Evolutionary conservation across 352 stramenopile species (phyloP).

Genomic region (Discostella stelligera): DNA sequence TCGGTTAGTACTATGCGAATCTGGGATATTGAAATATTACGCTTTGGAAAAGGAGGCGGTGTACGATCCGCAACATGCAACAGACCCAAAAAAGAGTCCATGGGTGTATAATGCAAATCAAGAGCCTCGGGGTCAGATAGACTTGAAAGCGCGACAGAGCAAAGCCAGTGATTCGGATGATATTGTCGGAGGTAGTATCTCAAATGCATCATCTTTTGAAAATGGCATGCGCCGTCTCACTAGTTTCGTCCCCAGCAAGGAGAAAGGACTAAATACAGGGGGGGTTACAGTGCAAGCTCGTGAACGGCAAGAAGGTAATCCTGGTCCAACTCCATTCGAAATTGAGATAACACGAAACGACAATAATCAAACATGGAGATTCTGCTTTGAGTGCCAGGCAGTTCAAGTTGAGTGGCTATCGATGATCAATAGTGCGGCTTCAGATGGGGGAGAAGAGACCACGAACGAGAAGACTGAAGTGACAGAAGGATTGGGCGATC

Average conservation of each 20-base stretch:
- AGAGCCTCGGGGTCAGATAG: slow-evolving; percentile 43
- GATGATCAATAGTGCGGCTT: slow-evolving; percentile 17
- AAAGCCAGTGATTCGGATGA: slow-evolving; percentile 13
- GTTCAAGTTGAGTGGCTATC: slow-evolving; percentile 35
- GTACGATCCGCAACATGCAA: slow-evolving; percentile 30
- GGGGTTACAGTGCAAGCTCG: slow-evolving; percentile 29
- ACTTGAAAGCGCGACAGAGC: slow-evolving; percentile 20
- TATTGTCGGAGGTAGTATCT: background rate
- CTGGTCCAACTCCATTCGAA: slow-evolving; percentile 44
- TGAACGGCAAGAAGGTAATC: slow-evolving; percentile 10
- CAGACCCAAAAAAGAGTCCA: slow-evolving; percentile 27
- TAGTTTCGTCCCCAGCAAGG: slow-evolving; percentile 20
- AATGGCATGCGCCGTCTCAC: slow-evolving; percentile 16
- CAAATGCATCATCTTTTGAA: slow-evolving; percentile 13
- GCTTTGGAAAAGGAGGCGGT: slow-evolving; percentile 31
- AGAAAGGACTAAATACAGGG: slow-evolving; percentile 17
- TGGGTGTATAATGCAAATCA: slow-evolving; percentile 41
- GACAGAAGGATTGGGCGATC: slow-evolving; percentile 14
- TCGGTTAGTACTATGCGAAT: slow-evolving; percentile 41
- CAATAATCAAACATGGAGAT: slow-evolving; percentile 42
- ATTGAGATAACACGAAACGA: slow-evolving; percentile 43
- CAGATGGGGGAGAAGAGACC: slow-evolving; percentile 6
- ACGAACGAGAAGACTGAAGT: background rate
- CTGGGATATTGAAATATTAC: slow-evolving; percentile 55
- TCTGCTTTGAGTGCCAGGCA: slow-evolving; percentile 39